Evolutionary conservation across 2,329 filamentous ascomycete species (phyloP), one percentile per base, ranked within the genome.

Genomic region (Stenocarpella maydis): DNA sequence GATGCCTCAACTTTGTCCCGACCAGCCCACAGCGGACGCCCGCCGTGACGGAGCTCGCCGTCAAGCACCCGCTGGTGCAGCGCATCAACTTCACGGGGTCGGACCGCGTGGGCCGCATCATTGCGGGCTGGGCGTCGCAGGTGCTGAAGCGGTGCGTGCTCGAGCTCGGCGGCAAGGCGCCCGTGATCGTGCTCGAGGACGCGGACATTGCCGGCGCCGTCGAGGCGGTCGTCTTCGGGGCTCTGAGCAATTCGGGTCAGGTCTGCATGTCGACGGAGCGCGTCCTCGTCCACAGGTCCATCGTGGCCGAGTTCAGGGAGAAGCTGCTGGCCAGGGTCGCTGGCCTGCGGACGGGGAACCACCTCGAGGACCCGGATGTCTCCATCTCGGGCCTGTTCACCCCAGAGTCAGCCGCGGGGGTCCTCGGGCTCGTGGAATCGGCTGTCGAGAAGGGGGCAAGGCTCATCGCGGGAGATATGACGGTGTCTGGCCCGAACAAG

Each of bases 31-130:
- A 84, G 37, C 86, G 90, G 72, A 90, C 89, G 0, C 82, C 87
- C 0, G 81, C 84, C 19, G 84, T 92, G 21, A 91, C 89, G 1
- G 87, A 85, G 58, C 82, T 85, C 2, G 77, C 92, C 39, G 89
- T 93, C 71, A 85, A 87, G 66, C 83, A 91, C 73, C 85, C 86
- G 0, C 82, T 81, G 0, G 81, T 93, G 49, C 88, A 87, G 77
- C 92, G 92, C 77, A 80, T 92, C 74, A 92, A 90, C 79, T 93
- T 92, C 77, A 93, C 91, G 0, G 91, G 91, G 37, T 89, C 86
- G 71, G 90, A 90, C 0, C 78, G 80, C 1, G 87, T 92, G 0
- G 91, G 91, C 14, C 83, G 85, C 26, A 89, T 91, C 74, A 86
- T 93, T 71, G 89, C 88, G 2, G 81, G 82, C 17, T 83, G 85